A percentile compares a stretch with the other conserved stretches of the same genome.
These are phyloP conservation scores for Hortiboletus flavorubellus DNA, from an alignment of 768 basidiomycete genomes.

Conservation along the genomic window DNA sequence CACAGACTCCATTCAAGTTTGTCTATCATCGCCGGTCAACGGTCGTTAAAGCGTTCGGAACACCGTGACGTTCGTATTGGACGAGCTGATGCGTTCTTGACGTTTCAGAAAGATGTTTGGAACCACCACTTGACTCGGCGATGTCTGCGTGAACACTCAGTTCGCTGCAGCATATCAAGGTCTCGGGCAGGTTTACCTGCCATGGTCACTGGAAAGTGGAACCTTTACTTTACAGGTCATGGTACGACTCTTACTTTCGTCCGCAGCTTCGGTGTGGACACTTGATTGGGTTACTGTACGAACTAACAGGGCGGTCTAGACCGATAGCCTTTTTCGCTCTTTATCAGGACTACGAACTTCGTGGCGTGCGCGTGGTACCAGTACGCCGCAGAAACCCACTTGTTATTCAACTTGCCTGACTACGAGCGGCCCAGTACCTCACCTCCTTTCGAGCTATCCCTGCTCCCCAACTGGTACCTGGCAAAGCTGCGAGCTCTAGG, in stretches of 20 bases:
- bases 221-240: background rate
- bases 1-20: too few relatives aligned
- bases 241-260: background rate
- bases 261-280: background rate
- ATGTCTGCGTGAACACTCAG: too few relatives aligned
- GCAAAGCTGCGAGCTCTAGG: background rate
- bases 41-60: too few relatives aligned
- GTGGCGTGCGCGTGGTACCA: slow-evolving; percentile 12
- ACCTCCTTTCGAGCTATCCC: background rate
- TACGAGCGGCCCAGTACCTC: background rate
- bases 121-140: too few relatives aligned
- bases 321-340: background rate
- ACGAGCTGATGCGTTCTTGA: too few relatives aligned
- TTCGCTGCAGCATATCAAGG: too few relatives aligned
- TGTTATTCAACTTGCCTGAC: background rate
- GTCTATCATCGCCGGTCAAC: too few relatives aligned
- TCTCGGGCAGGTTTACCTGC: too few relatives aligned
- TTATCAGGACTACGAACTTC: slow-evolving; percentile 7
- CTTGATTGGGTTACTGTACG: too few relatives aligned
- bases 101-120: too few relatives aligned
- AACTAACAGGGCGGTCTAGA: background rate
- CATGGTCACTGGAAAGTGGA: background rate
- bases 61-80: too few relatives aligned
- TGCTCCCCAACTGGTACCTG: background rate
- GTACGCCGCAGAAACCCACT: background rate